These are phyloP conservation scores for Capsella bursapastoris DNA, from an alignment of 345 rosid species.

Conservation along the genomic window DNA sequence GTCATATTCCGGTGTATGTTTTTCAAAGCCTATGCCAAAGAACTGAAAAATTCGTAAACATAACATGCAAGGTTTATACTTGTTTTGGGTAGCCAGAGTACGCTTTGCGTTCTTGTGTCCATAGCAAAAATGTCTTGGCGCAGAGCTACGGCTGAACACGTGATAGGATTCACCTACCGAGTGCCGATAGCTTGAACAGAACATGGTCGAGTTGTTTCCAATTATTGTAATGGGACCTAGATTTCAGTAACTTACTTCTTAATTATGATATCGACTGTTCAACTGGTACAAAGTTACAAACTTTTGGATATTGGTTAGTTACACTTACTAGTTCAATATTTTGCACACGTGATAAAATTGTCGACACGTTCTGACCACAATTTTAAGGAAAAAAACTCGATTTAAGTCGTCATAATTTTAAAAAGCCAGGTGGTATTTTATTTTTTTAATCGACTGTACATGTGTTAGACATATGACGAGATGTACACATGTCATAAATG, in stretches of 20 bases:
- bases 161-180: not conserved
- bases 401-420: not conserved
- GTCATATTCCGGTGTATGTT: not conserved
- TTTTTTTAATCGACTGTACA: too few relatives aligned
- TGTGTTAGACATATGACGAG: too few relatives aligned
- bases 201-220: conserved; percentile 23
- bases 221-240: conserved; percentile 34
- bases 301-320: conserved; percentile 25
- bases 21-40: not conserved
- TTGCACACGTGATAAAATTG: conserved; percentile 18
- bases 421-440: not conserved
- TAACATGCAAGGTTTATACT: not conserved
- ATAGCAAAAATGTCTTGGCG: conserved; percentile 15
- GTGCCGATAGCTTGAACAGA: not conserved
- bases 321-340: conserved; percentile 5
- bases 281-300: not conserved
- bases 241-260: not conserved
- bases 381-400: conserved; percentile 5
- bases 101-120: not conserved
- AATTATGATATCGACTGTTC: conserved; percentile 12
- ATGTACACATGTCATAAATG: too few relatives aligned
- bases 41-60: not conserved
- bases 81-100: not conserved
- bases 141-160: conserved; percentile 12
- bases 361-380: conserved; percentile 5